Conservation (phyloP, 2,329 filamentous ascomycete genomes). For the Dactylellina leptospora region DNA sequence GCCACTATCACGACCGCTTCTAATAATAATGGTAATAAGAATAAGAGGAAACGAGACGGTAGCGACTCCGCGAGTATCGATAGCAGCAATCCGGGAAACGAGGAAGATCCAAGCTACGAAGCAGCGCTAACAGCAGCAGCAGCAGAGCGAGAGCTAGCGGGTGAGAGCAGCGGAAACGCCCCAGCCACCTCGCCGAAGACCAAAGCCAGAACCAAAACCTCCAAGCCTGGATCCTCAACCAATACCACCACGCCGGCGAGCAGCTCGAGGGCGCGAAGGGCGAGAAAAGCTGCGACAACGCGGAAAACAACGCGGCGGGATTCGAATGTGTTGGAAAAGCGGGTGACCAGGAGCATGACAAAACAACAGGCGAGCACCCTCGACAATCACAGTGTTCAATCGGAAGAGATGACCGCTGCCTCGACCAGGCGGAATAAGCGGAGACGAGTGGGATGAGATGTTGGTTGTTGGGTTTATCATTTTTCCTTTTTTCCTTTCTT, state of each 20-base stretch:
- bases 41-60: conserved; percentile 47
- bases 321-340: conserved; percentile 42
- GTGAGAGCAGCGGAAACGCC: background rate
- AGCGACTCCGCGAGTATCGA: conserved; percentile 40
- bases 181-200: conserved; percentile 25
- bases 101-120: background rate
- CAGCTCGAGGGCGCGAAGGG: conserved; percentile 1
- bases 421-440: conserved; percentile 37
- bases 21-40: conserved; percentile 17
- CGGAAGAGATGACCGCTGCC: conserved; percentile 19
- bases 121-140: conserved; percentile 3
- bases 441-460: conserved; percentile 50
- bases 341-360: conserved; percentile 49
- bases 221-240: conserved; percentile 3
- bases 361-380: conserved; percentile 12
- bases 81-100: conserved; percentile 3
- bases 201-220: conserved; percentile 3
- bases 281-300: background rate
- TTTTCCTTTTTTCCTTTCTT: too few species aligned
- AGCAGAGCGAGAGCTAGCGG: background rate
- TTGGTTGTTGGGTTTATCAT: conserved; percentile 10
- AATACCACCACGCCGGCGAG: conserved; percentile 18
- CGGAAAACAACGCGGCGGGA: conserved; percentile 22
- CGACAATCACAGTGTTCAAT: background rate
- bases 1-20: conserved; percentile 3